Conservation (phyloP, 2,329 filamentous ascomycete species). For the Alternaria arborescens region DNA sequence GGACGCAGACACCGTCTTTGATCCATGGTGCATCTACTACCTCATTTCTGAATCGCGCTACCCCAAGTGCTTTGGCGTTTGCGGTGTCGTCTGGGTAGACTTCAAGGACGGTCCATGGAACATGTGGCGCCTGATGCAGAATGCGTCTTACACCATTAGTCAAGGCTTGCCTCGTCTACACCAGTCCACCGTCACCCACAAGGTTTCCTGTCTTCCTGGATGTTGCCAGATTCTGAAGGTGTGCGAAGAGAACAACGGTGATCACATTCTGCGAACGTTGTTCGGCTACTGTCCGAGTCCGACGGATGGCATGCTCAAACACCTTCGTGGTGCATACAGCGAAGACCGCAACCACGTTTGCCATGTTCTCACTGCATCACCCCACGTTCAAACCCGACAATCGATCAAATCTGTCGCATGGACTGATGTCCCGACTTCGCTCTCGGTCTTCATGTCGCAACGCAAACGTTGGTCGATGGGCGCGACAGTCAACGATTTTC, state of each 20-base stretch:
- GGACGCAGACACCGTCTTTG: conserved; percentile 57
- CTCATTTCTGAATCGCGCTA: conserved; percentile 7
- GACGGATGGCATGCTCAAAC: conserved; percentile 60
- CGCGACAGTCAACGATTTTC: conserved; percentile 60
- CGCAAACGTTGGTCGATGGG: conserved; percentile 61
- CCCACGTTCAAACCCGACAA: conserved; percentile 57
- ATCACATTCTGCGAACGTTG: conserved; percentile 43
- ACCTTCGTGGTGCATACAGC: conserved; percentile 60
- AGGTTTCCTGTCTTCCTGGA: conserved; percentile 60
- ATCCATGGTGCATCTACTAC: conserved; percentile 54
- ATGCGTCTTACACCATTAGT: conserved; percentile 53
- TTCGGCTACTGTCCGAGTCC: conserved; percentile 61
- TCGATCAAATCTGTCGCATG: conserved; percentile 54
- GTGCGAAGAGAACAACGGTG: conserved; percentile 57
- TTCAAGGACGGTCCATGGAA: conserved; percentile 55
- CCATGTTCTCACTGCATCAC: conserved; percentile 52
- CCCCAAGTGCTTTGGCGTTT: conserved; percentile 54
- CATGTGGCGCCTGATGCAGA: conserved; percentile 55
- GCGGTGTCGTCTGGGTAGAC: conserved; percentile 60
- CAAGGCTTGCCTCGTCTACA: conserved; percentile 56
- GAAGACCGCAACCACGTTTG: conserved; percentile 62
- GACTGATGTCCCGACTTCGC: conserved; percentile 45
- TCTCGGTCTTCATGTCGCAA: conserved; percentile 60
- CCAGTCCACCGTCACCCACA: conserved; percentile 60
- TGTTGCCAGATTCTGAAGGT: conserved; percentile 62